phyloP scores from a whole-genome alignment of 305 asterid genomes.

The Rubia tinctorum region DNA sequence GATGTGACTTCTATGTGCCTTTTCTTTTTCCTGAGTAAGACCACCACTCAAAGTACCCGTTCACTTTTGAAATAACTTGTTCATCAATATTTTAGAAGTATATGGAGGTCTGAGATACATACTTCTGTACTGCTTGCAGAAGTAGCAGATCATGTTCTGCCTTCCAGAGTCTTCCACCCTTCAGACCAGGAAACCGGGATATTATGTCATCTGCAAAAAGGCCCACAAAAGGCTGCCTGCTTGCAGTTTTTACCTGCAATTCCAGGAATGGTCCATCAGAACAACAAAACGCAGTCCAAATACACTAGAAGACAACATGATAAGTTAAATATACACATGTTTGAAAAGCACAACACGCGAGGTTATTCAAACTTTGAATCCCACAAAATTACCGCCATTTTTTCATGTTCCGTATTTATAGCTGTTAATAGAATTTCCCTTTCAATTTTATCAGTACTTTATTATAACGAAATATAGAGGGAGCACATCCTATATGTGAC shows the following conservation, averaged over 20 bases:
- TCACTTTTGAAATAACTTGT: neutral
- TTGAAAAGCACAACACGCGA: neutral
- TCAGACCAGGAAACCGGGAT: slow-evolving; percentile 72
- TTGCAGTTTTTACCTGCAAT: slow-evolving; percentile 60
- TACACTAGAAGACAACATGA: neutral
- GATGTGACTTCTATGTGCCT: neutral
- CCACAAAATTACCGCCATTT: neutral
- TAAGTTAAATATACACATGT: neutral
- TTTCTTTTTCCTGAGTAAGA: neutral
- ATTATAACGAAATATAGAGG: neutral
- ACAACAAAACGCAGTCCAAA: slow-evolving; percentile 5
- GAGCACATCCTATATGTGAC: neutral
- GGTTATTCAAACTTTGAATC: neutral
- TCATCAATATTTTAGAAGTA: slow-evolving; percentile 15
- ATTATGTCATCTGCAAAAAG: slow-evolving; percentile 70
- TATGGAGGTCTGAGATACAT: slow-evolving; percentile 16
- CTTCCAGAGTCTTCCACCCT: slow-evolving; percentile 88
- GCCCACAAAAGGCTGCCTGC: slow-evolving; percentile 40
- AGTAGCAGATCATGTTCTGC: slow-evolving; percentile 76
- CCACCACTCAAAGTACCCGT: neutral
- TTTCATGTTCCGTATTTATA: neutral
- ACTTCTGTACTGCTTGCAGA: slow-evolving; percentile 87
- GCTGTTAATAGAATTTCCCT: neutral
- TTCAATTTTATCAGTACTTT: neutral
- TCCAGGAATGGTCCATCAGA: slow-evolving; percentile 26